Evolutionary conservation across 768 basidiomycete species (phyloP).

Genomic region (Rhodotorula babjevae): DNA sequence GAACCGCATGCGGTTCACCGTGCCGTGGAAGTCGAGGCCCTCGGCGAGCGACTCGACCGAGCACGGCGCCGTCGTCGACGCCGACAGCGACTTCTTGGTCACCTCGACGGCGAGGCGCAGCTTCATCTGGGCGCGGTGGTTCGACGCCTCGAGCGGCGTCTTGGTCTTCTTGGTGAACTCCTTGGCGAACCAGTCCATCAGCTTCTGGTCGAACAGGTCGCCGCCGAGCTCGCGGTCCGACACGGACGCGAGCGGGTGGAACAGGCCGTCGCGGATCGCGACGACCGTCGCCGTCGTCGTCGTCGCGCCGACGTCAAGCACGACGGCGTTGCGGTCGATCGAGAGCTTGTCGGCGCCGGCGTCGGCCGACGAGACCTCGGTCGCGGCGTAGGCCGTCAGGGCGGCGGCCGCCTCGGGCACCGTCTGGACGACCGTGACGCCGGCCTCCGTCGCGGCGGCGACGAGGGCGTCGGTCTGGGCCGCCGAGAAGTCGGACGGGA

Average conservation of each 20-base stretch:
- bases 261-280: conserved; percentile 64
- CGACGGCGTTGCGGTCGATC: conserved; percentile 67
- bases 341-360: conserved; percentile 45
- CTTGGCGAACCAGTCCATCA: conserved; percentile 85
- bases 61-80: conserved; percentile 79
- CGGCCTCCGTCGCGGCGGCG: conserved; percentile 71
- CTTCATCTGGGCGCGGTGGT: conserved; percentile 86
- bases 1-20: conserved; percentile 53
- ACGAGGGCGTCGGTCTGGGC: conserved; percentile 65
- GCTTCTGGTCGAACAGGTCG: conserved; percentile 68
- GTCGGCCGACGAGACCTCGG: conserved; percentile 11
- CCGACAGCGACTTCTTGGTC: conserved; percentile 86
- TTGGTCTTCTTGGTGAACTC: conserved; percentile 98
- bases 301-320: conserved; percentile 76
- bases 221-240: conserved; percentile 55
- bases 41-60: conserved; percentile 92
- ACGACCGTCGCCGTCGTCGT: conserved; percentile 66
- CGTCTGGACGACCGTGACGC: conserved; percentile 75
- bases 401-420: conserved; percentile 82
- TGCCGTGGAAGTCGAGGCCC: conserved; percentile 79
- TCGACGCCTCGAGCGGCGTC: conserved; percentile 59
- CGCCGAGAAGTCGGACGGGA: conserved; percentile 70
- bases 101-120: conserved; percentile 87
- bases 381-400: conserved; percentile 50
- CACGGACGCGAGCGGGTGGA: conserved; percentile 60